phyloP scores from a whole-genome alignment of 306 rosid species.

The Cicer judaicum region DNA sequence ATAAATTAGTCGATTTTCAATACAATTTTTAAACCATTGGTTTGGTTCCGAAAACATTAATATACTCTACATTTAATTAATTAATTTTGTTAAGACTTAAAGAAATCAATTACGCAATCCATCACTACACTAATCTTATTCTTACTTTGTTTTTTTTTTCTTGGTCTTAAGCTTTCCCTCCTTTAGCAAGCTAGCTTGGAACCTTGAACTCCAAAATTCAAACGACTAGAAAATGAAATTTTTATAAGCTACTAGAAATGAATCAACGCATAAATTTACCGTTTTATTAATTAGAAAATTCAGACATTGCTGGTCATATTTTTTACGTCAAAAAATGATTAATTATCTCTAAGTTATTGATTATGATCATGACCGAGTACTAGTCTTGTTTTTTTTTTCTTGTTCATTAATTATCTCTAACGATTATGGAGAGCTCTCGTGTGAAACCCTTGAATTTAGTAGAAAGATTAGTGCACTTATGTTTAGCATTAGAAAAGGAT shows the following conservation, averaged over 20 bases:
- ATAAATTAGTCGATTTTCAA: too few species aligned
- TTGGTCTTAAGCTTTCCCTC: conserved; percentile 29
- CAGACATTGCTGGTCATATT: too few species aligned
- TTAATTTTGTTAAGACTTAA: neutral
- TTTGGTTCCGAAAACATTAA: too few species aligned
- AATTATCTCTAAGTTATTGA: neutral
- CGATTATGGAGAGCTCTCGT: conserved; percentile 22
- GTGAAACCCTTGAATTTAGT: conserved; percentile 48
- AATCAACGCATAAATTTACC: neutral
- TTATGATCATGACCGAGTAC: conserved; percentile 16
- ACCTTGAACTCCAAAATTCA: conserved; percentile 7
- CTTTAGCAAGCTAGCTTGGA: conserved; percentile 29
- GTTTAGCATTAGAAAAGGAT: neutral
- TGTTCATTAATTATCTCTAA: neutral
- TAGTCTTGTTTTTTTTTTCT: neutral
- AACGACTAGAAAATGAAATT: conserved; percentile 9
- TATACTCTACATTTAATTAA: too few species aligned
- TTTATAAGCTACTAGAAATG: conserved; percentile 9
- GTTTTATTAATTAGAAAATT: neutral
- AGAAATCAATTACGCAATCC: too few species aligned
- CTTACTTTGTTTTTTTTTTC: neutral
- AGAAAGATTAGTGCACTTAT: conserved; percentile 18
- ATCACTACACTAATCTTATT: too few species aligned
- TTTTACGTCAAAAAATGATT: neutral
- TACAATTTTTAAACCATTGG: too few species aligned